phyloP scores from a whole-genome alignment of 257 asterid genomes.

The Solanum dulcamara region DNA sequence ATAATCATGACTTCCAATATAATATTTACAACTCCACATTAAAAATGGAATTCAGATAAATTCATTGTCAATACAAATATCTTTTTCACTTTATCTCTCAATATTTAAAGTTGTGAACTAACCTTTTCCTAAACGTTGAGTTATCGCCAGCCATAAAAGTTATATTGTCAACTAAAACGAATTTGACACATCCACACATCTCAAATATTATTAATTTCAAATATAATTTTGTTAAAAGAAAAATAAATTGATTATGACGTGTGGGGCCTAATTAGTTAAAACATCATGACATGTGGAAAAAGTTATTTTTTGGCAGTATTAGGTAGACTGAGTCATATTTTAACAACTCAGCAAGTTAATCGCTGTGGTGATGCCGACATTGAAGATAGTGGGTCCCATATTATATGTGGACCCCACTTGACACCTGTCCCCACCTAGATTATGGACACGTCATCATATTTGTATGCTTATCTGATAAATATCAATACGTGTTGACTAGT shows the following conservation, averaged over 20 bases:
- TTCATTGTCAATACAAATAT: not conserved
- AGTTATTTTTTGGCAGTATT: conserved; percentile 33
- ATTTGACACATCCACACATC: not conserved
- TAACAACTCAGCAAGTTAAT: not conserved
- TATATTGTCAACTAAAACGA: not conserved
- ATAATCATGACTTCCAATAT: too few relatives aligned
- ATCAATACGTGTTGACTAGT: not conserved
- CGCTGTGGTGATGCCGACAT: conserved; percentile 6
- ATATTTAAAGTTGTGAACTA: not conserved
- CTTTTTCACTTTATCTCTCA: not conserved
- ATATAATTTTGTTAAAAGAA: too few relatives aligned
- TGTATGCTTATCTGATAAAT: not conserved
- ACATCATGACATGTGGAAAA: conserved; percentile 15
- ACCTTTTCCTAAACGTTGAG: not conserved
- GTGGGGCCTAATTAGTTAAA: not conserved
- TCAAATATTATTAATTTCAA: not conserved
- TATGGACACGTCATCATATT: conserved; percentile 13
- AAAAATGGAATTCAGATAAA: not conserved
- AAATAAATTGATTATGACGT: not conserved
- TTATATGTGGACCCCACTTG: conserved; percentile 9
- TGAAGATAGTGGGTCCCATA: not conserved
- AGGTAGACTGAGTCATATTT: conserved; percentile 16
- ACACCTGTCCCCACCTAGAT: not conserved
- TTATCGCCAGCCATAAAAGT: not conserved
- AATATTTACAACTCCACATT: too few relatives aligned